Conservation (phyloP, 352 stramenopile genomes). For the Globisporangium spinosum region DNA sequence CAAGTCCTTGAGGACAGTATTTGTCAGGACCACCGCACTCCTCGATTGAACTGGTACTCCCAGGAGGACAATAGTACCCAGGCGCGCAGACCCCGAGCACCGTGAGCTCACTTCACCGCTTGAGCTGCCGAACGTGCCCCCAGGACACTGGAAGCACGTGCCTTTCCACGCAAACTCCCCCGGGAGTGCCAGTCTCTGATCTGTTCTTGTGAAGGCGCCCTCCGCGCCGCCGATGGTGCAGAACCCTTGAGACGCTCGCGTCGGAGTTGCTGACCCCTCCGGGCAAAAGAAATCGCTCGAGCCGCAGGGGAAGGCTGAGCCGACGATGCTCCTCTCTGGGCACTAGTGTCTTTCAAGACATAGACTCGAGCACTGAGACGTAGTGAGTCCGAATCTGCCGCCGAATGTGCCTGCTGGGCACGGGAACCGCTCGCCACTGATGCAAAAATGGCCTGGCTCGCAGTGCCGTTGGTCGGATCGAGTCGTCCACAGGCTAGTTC, state of each 20-base stretch:
- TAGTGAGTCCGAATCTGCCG: conserved; percentile 22
- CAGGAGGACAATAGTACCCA: conserved; percentile 67
- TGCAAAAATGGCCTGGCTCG: conserved; percentile 65
- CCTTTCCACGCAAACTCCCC: conserved; percentile 64
- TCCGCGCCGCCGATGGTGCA: conserved; percentile 24
- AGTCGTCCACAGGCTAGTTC: conserved; percentile 29
- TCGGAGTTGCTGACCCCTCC: conserved; percentile 16
- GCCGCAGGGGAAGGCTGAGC: conserved; percentile 20
- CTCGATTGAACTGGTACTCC: conserved; percentile 39
- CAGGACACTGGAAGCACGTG: conserved; percentile 58
- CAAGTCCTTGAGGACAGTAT: conserved; percentile 44
- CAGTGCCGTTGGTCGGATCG: conserved; percentile 48
- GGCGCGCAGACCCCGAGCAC: conserved; percentile 52
- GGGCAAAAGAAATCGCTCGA: conserved; percentile 34
- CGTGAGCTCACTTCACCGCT: conserved; percentile 34
- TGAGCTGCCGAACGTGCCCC: conserved; percentile 46
- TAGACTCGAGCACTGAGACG: conserved; percentile 30
- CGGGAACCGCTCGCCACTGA: conserved; percentile 50
- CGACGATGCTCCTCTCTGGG: conserved; percentile 24
- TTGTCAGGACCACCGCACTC: conserved; percentile 46
- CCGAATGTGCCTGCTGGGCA: conserved; percentile 68
- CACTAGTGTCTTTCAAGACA: conserved; percentile 46
- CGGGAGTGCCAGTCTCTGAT: conserved; percentile 29
- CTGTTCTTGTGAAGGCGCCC: conserved; percentile 20
- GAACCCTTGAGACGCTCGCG: conserved; percentile 24